Conservation (phyloP, 2,329 filamentous ascomycete species). For the Harringtonia lauricola region DNA sequence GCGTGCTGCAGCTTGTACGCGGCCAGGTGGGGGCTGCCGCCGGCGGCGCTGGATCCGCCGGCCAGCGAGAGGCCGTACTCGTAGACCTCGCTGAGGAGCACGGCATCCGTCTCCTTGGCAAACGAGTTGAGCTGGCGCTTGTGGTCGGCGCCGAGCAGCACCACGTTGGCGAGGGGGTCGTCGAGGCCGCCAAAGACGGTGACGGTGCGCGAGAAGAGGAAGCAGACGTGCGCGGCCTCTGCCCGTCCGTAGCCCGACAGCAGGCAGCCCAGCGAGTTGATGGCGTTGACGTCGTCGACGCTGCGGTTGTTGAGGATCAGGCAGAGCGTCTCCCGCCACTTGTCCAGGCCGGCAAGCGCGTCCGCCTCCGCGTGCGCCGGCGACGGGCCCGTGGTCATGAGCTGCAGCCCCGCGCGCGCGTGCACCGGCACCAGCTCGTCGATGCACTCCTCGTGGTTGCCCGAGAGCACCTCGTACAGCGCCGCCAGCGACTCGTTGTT, state of each 20-base stretch:
- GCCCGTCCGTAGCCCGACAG: slow-evolving; percentile 75
- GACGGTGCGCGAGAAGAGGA: slow-evolving; percentile 66
- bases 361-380: slow-evolving; percentile 55
- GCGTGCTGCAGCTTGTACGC: slow-evolving; percentile 90
- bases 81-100: slow-evolving; percentile 93
- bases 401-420: slow-evolving; percentile 81
- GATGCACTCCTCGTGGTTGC: slow-evolving; percentile 87
- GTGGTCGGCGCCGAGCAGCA: slow-evolving; percentile 73
- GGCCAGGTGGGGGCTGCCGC: slow-evolving; percentile 62
- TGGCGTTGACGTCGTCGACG: slow-evolving; percentile 61
- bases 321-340: slow-evolving; percentile 84
- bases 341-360: slow-evolving; percentile 74
- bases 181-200: slow-evolving; percentile 73
- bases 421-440: slow-evolving; percentile 92
- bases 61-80: slow-evolving; percentile 78
- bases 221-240: slow-evolving; percentile 91
- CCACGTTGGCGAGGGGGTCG: slow-evolving; percentile 66
- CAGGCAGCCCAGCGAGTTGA: slow-evolving; percentile 71
- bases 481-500: slow-evolving; percentile 83
- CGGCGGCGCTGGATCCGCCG: slow-evolving; percentile 38
- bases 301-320: slow-evolving; percentile 85
- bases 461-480: slow-evolving; percentile 86
- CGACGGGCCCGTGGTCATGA: slow-evolving; percentile 65
- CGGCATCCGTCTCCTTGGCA: slow-evolving; percentile 68
- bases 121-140: slow-evolving; percentile 58